Evolutionary conservation across 2,329 filamentous ascomycete genomes (phyloP).

Genomic region (Eutypa lata): DNA sequence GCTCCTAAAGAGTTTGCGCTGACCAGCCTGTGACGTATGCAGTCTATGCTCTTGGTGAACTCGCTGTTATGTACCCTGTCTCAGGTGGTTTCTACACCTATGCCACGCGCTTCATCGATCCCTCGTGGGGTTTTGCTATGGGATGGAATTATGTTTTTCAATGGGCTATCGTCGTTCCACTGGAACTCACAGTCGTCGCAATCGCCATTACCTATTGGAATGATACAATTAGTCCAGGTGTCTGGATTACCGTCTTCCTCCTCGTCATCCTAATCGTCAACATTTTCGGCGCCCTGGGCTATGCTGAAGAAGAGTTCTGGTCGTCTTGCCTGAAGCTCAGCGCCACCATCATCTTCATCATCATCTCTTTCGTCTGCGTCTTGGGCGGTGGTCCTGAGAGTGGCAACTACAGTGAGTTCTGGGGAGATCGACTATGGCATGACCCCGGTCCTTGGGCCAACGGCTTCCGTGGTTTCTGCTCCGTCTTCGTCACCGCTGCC

Average conservation of each 20-base stretch:
- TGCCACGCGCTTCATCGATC: conserved; percentile 48
- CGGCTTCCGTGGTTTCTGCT: conserved; percentile 72
- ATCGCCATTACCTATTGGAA: conserved; percentile 50
- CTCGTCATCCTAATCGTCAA: conserved; percentile 50
- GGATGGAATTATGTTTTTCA: conserved; percentile 46
- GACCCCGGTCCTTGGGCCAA: conserved; percentile 60
- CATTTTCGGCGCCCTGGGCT: conserved; percentile 53
- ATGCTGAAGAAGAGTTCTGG: conserved; percentile 60
- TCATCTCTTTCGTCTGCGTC: conserved; percentile 57
- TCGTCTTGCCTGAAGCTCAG: conserved; percentile 54
- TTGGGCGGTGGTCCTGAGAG: conserved; percentile 56
- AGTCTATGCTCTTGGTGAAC: conserved; percentile 56
- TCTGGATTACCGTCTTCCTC: conserved; percentile 58
- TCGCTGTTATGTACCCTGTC: conserved; percentile 48
- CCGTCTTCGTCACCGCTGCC: conserved; percentile 69
- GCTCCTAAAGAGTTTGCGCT: background rate
- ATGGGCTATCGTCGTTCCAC: conserved; percentile 45
- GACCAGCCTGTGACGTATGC: conserved; percentile 6
- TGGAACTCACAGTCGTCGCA: conserved; percentile 47
- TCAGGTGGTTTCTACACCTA: conserved; percentile 52
- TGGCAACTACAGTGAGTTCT: conserved; percentile 43
- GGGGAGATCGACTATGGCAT: conserved; percentile 48
- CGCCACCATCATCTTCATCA: conserved; percentile 61
- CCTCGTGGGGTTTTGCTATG: conserved; percentile 43
- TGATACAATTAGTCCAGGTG: conserved; percentile 38